Conservation (phyloP, 441 rosid genomes). For the Bocquillonia castaneifolia region DNA sequence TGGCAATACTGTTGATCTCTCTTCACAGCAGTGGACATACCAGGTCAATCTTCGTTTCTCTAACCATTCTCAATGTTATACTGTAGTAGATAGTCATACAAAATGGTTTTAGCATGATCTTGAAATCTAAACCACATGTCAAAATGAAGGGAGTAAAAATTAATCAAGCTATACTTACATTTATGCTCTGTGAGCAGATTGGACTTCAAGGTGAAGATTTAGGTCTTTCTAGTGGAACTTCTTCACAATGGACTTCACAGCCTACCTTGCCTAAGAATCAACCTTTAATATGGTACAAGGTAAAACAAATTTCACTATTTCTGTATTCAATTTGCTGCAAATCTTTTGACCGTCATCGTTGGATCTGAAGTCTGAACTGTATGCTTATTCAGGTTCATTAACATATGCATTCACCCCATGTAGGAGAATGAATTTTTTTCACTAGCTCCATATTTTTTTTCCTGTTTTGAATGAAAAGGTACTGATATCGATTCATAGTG, state of each 20-base stretch:
- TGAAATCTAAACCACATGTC: too few relatives aligned
- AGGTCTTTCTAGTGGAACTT: conserved; percentile 59
- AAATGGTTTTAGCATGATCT: background rate
- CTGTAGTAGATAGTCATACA: background rate
- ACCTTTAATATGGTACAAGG: conserved; percentile 97
- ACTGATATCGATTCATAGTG: conserved; percentile 4
- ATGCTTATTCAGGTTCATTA: background rate
- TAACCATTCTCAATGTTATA: too few relatives aligned
- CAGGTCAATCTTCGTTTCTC: conserved; percentile 47
- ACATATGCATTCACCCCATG: background rate
- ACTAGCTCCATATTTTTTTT: too few relatives aligned
- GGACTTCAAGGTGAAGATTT: conserved; percentile 89
- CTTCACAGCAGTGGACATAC: conserved; percentile 78
- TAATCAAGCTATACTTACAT: too few relatives aligned
- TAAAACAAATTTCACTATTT: conserved; percentile 24
- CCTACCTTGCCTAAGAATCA: conserved; percentile 63
- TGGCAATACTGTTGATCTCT: conserved; percentile 55
- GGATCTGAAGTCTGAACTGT: background rate
- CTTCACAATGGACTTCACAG: conserved; percentile 63
- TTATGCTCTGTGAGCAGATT: conserved; percentile 38
- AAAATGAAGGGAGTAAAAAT: background rate
- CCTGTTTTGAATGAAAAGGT: background rate
- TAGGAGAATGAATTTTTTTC: too few relatives aligned
- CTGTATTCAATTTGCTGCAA: background rate
- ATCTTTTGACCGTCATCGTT: background rate